Conservation (phyloP, 2,329 filamentous ascomycete genomes). For the Lachnellula subtilissima region DNA sequence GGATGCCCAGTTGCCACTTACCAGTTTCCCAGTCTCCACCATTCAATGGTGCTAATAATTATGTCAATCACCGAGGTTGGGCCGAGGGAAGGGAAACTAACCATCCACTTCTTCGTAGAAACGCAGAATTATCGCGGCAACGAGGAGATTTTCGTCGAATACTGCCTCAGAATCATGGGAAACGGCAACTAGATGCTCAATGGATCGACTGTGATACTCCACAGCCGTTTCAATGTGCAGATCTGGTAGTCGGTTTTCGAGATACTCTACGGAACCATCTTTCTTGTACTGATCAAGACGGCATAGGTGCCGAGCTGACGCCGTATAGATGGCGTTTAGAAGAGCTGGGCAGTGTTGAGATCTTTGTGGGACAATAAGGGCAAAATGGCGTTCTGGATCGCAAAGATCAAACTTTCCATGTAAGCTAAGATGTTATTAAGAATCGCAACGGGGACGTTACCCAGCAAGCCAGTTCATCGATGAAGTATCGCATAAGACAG, state of each 20-base stretch:
- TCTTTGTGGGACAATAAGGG: no score
- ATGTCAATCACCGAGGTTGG: no score
- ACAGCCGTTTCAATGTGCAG: conserved; percentile 35
- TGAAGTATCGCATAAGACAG: conserved; percentile 25
- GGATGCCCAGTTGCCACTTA: no score
- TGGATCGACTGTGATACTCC: conserved; percentile 38
- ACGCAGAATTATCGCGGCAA: no score
- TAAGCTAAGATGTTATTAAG: no score
- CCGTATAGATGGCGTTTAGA: conserved; percentile 28
- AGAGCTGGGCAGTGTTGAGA: no score
- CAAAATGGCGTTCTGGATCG: no score
- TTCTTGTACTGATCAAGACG: conserved; percentile 24
- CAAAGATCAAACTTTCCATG: no score
- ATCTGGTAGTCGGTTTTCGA: conserved; percentile 23
- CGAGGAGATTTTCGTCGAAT: no score
- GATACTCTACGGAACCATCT: conserved; percentile 17
- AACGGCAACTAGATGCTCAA: conserved; percentile 36
- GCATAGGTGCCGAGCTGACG: conserved; percentile 35
- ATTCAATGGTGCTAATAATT: conserved; percentile 14
- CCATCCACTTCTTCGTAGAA: no score
- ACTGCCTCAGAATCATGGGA: conserved; percentile 21
- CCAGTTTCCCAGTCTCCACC: conserved; percentile 20
- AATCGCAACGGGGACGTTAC: conserved; percentile 1
- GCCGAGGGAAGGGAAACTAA: no score
- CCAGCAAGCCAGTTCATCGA: conserved; percentile 25